Evolutionary conservation across 345 rosid genomes (phyloP).

Genomic region (Eucalyptus melliodora): DNA sequence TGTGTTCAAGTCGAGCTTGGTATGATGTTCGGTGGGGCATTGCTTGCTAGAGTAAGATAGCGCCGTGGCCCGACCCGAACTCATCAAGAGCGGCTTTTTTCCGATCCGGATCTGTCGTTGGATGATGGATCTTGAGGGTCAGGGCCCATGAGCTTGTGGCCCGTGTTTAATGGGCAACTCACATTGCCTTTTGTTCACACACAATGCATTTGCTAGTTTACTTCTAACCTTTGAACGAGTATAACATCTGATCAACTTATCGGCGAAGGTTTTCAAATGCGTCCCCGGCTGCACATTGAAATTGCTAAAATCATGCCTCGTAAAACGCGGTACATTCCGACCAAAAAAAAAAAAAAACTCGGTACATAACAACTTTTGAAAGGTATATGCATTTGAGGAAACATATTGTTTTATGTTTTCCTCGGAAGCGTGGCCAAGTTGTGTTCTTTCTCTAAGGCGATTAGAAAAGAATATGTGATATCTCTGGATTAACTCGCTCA

Average conservation of each 20-base stretch:
- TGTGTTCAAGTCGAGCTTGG: background rate
- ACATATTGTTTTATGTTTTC: background rate
- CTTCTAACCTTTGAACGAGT: background rate
- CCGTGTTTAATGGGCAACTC: background rate
- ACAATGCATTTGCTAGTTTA: background rate
- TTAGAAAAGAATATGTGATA: background rate
- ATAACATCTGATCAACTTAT: background rate
- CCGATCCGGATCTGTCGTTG: background rate
- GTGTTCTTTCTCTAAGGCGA: accelerated
- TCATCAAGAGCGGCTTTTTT: background rate
- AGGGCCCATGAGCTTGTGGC: background rate
- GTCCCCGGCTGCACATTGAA: accelerated
- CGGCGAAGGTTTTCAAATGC: background rate
- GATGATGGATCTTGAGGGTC: background rate
- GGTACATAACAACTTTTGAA: background rate
- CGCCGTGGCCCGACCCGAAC: background rate
- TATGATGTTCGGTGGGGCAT: background rate
- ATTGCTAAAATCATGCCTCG: accelerated
- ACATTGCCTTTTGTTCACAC: accelerated
- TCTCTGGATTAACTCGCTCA: accelerated
- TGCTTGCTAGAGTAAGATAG: background rate
- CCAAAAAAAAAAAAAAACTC: background rate
- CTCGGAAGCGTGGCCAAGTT: background rate
- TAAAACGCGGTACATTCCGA: accelerated
- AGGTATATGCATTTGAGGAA: accelerated